Evolutionary conservation across 805 yeast species (phyloP).

Genomic region (Metschnikowia drakensbergensis): DNA sequence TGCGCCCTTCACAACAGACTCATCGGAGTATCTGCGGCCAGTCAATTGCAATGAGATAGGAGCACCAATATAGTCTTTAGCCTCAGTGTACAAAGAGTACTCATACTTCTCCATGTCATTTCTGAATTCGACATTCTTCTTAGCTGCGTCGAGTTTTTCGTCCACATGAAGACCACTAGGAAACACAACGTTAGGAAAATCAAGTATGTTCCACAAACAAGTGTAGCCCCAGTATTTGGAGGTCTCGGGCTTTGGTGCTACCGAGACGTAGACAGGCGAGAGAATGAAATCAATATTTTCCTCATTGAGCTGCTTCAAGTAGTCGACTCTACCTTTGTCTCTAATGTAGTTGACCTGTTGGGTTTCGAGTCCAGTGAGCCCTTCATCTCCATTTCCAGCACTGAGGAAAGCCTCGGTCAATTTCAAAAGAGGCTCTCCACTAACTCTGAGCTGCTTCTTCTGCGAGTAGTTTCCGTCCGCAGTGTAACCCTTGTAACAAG

Average conservation of each 20-base stretch:
- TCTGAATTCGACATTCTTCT: slow-evolving; percentile 14
- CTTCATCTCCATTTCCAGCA: slow-evolving; percentile 18
- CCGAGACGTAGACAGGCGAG: slow-evolving; percentile 18
- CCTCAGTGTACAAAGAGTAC: slow-evolving; percentile 18
- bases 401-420: slow-evolving; percentile 13
- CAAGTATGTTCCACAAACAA: slow-evolving; percentile 19
- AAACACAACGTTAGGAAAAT: slow-evolving; percentile 20
- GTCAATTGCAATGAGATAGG: slow-evolving; percentile 20
- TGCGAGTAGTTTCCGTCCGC: slow-evolving; percentile 16
- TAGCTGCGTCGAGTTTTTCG: slow-evolving; percentile 13
- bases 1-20: slow-evolving; percentile 18
- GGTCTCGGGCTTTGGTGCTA: slow-evolving; percentile 18
- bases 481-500: slow-evolving; percentile 17
- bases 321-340: slow-evolving; percentile 13
- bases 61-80: slow-evolving; percentile 16
- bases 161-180: slow-evolving; percentile 20
- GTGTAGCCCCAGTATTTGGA: slow-evolving; percentile 21
- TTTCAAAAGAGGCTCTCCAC: slow-evolving; percentile 15
- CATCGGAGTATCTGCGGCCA: slow-evolving; percentile 19
- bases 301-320: slow-evolving; percentile 13
- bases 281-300: slow-evolving; percentile 14
- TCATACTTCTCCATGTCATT: slow-evolving; percentile 19
- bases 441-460: slow-evolving; percentile 9
- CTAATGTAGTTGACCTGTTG: slow-evolving; percentile 12
- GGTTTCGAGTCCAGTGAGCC: slow-evolving; percentile 16